Base-by-base conservation (phyloP, 805 yeast genomes). In the Lipomyces orientalis region DNA sequence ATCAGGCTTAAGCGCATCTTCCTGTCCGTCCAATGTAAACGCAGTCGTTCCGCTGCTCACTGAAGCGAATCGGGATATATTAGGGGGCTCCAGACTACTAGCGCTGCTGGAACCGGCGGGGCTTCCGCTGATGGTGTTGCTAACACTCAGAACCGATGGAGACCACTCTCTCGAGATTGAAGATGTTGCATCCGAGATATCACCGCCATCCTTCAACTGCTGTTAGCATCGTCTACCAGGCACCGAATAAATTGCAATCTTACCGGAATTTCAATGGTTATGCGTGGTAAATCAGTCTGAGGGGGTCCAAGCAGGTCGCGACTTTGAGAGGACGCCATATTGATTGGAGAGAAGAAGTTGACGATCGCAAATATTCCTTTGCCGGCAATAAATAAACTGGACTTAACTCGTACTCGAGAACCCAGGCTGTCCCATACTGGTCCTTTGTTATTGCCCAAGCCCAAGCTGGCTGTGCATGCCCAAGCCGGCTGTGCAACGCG, bases 251-350 rank as follows among this genome's bases (percentile, higher is more conserved):
- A 46, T 46, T 46, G 52, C 52, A 46, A 46, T 46, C 52, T 46
- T 16, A 46, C 52, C 52, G 52, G 52, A 5, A 46, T 46, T 9
- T 46, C 52, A 46, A 46, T 46, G 52, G 52, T 46, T 46, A 46
- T 46, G 52, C 52, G 52, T 46, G 52, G 52, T 46, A 46, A n/a
- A 7, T 46, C 52, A n/a, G 52, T 46, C 52, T 46, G 52, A 46
- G 2, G 52, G 52, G 52, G 25, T 46, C 52, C 52, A 2, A 46
- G n/a, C 52, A 46, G 14, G 52, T 2, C 52, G 6, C 52, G n/a
- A 46, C 52, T 46, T 46, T 12, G 52, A 46, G 52, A 46, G 52
- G 52, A 46, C 52, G 52, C 52, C 52, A 46, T 46, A 46, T 46
- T 9, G 52, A 46, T 46, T 46, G 52, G n/a, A 46, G 52, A 46